These are phyloP conservation scores for Streptanthus diversifolius DNA, from an alignment of 345 rosid genomes.

Conservation along the genomic window DNA sequence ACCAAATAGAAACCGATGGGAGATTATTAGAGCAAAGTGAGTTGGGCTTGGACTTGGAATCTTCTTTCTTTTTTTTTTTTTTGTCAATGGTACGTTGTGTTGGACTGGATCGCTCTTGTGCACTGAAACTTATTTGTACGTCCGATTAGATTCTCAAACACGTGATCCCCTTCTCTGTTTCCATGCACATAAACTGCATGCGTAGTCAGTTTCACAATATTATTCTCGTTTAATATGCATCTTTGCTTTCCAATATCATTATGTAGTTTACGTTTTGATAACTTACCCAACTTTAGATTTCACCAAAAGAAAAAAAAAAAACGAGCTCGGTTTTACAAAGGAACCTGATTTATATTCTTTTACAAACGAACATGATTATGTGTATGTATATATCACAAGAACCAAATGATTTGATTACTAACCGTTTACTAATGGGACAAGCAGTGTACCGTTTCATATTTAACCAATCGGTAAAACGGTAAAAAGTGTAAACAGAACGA, in stretches of 20 bases:
- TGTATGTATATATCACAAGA: not conserved
- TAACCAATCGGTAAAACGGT: not conserved
- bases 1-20: not conserved
- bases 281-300: not conserved
- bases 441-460: not conserved
- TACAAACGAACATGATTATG: not conserved
- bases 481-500: not conserved
- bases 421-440: not conserved
- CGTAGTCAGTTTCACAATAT: not conserved
- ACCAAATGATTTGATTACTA: not conserved
- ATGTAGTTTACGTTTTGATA: not conserved
- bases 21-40: not conserved
- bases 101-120: not conserved
- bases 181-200: conserved; percentile 15
- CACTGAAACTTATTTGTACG: conserved; percentile 20
- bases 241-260: not conserved
- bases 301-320: not conserved
- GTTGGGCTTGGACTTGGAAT: not conserved
- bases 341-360: not conserved
- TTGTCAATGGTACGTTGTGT: conserved; percentile 3
- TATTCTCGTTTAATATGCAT: not conserved
- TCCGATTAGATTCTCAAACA: conserved; percentile 10
- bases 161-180: conserved; percentile 15
- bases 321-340: not conserved
- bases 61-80: not conserved